Base-by-base conservation (phyloP, 1,284 basidiomycete species). In the Leccinum insolens region DNA sequence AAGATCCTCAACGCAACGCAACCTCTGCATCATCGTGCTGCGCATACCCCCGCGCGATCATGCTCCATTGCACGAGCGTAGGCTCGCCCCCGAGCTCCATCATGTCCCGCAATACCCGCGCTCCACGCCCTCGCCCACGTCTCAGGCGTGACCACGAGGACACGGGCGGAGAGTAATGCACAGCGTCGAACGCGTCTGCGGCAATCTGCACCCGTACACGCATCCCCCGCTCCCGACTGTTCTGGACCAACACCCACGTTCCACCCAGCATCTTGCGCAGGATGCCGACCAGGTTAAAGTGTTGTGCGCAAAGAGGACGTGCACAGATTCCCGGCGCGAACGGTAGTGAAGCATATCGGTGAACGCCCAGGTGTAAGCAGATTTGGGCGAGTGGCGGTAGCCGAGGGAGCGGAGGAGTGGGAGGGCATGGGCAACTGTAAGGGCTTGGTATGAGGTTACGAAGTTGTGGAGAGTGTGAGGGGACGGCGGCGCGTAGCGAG, bases 21-120 rank as follows among this genome's bases (percentile, higher is more conserved):
- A 39, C 39, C 2, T 1, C 5, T 2, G 78, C 70, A n/a, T 73
- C 69, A 8, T 65, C 75, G 46, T 70, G 64, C 62, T 70, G 65
- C 15, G 70, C 70, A 61, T 69, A 68, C 58, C 71, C 67, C 44
- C 77, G 68, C 4, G 67, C 67, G 63, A 73, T 31, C 70, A 72
- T 80, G 69, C 67, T 75, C 74, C 68, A 78, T 66, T 69, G 78
- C 28, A 72, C 61, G 28, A 68, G 60, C 41, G 70, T 64, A 3
- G 79, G 80, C 12, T 65, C 41, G 44, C 82, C 68, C 5, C 77
- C 76, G 0, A 79, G 65, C 6, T 61, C 44, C 15, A 73, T 67
- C 80, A 84, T 81, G 71, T 83, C 83, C 20, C 64, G 55, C 20
- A 83, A 59, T 22, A 82, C 73, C 12, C 66, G 65, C 22, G 64